Conservation (phyloP, 2,329 filamentous ascomycete species). For the Cladobotryum protrusum region DNA sequence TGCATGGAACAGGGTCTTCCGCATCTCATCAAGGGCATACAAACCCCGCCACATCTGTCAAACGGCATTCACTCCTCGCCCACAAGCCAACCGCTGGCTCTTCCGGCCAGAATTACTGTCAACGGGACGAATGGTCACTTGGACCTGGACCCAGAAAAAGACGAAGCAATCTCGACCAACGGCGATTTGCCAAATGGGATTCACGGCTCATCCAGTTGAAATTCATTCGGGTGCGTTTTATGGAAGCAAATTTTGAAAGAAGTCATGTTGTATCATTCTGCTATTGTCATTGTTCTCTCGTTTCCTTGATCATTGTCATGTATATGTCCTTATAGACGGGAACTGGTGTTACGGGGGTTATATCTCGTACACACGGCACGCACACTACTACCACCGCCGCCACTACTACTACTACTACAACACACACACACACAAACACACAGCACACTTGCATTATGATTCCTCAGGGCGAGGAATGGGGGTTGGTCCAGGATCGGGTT, state of each 20-base stretch:
- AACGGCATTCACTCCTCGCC: constrained; percentile 46
- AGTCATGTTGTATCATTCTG: constrained; percentile 6
- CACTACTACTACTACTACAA: too few relatives aligned
- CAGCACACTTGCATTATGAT: background rate
- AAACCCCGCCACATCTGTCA: constrained; percentile 34
- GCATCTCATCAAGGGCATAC: constrained; percentile 44
- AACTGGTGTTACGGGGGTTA: background rate
- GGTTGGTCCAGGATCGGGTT: background rate
- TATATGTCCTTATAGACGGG: background rate
- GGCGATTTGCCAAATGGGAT: constrained; percentile 25
- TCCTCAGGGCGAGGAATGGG: background rate
- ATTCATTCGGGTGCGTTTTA: background rate
- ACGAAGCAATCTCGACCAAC: constrained; percentile 14
- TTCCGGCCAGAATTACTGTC: constrained; percentile 18
- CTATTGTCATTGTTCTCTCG: background rate
- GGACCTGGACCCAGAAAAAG: constrained; percentile 15
- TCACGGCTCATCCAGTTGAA: constrained; percentile 18
- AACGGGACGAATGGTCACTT: constrained; percentile 26
- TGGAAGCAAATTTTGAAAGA: constrained; percentile 1
- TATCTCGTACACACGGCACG: too few relatives aligned
- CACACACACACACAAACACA: background rate
- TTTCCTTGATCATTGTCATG: background rate
- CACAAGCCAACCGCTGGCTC: constrained; percentile 29
- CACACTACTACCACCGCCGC: too few relatives aligned
- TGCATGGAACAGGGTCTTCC: constrained; percentile 52